Percentiles rank a stretch among this genome's conserved stretches.
These are phyloP conservation scores for Ganoderma multipileum DNA, from an alignment of 1,284 basidiomycete species.

Conservation along the genomic window DNA sequence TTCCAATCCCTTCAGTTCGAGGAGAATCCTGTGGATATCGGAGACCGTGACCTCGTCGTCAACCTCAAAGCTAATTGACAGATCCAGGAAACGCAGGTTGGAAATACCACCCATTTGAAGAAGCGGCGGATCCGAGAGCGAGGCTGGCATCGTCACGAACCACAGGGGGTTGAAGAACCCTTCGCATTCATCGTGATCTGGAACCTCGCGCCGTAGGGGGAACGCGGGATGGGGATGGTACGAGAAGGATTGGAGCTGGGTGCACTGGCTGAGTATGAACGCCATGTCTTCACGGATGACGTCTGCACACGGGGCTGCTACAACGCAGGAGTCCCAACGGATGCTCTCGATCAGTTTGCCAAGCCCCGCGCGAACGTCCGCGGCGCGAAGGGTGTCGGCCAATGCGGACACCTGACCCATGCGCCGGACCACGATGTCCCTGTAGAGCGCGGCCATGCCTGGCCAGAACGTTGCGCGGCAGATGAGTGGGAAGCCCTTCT, in stretches of 20 bases:
- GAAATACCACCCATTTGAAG: background rate
- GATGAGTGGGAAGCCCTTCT: slow-evolving; percentile 8
- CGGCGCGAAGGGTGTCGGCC: slow-evolving; percentile 1
- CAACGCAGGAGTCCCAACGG: slow-evolving; percentile 2
- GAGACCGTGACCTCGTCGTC: background rate
- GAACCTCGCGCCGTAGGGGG: background rate
- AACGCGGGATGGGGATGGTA: background rate
- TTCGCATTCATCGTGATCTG: background rate
- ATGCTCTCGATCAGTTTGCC: background rate
- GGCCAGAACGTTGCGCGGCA: slow-evolving; percentile 7
- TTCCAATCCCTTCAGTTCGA: no score
- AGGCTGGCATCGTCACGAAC: background rate
- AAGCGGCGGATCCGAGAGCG: background rate
- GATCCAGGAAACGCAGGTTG: background rate
- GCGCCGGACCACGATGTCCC: slow-evolving; percentile 13
- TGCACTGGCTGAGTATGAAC: background rate
- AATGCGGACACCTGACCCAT: slow-evolving; percentile 15
- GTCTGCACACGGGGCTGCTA: background rate
- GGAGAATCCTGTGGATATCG: background rate
- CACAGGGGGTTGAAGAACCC: slow-evolving; percentile 7
- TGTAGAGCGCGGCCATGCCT: slow-evolving; percentile 8
- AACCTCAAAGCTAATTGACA: background rate
- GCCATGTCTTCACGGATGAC: slow-evolving; percentile 9
- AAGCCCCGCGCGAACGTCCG: background rate
- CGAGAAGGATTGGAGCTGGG: background rate